Percentiles rank a stretch among this genome's conserved stretches.
These are phyloP conservation scores for Graphilbum ipis-grandicollis DNA, from an alignment of 2,329 filamentous ascomycete genomes.

Conservation along the genomic window DNA sequence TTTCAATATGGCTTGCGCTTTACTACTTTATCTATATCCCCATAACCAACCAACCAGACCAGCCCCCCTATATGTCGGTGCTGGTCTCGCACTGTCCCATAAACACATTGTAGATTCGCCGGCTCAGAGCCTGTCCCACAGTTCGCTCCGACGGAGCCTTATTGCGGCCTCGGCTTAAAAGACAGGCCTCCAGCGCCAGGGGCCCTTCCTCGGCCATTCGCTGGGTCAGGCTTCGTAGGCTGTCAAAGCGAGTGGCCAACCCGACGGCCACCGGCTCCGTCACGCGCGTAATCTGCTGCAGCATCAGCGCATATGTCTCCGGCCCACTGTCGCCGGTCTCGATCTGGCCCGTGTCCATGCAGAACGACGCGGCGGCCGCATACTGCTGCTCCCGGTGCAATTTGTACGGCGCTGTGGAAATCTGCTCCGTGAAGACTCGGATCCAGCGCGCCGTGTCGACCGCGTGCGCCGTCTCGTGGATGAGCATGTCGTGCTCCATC, in stretches of 20 bases:
- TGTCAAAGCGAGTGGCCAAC: constrained; percentile 42
- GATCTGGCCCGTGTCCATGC: constrained; percentile 66
- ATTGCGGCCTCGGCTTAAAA: constrained; percentile 37
- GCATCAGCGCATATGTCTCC: constrained; percentile 58
- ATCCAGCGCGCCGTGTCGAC: constrained; percentile 59
- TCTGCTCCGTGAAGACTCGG: constrained; percentile 56
- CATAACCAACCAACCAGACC: no score
- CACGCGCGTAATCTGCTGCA: constrained; percentile 56
- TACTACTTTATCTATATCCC: no score
- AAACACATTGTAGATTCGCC: constrained; percentile 42
- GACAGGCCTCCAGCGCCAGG: constrained; percentile 41
- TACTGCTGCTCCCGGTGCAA: constrained; percentile 29
- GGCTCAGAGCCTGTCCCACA: constrained; percentile 40
- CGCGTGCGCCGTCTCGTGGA: constrained; percentile 47
- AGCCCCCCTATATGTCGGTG: constrained; percentile 28
- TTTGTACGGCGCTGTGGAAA: constrained; percentile 59
- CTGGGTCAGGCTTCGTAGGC: constrained; percentile 36
- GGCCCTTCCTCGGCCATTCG: constrained; percentile 43
- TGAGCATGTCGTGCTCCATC: constrained; percentile 42
- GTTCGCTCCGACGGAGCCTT: constrained; percentile 35
- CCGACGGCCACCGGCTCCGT: constrained; percentile 58
- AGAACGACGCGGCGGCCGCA: constrained; percentile 45
- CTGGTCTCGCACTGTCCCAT: constrained; percentile 35
- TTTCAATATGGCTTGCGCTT: no score
- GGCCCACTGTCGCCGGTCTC: constrained; percentile 44